These are phyloP conservation scores for Meyerozyma athensensis DNA, from an alignment of 1,139 yeast species.

Conservation along the genomic window DNA sequence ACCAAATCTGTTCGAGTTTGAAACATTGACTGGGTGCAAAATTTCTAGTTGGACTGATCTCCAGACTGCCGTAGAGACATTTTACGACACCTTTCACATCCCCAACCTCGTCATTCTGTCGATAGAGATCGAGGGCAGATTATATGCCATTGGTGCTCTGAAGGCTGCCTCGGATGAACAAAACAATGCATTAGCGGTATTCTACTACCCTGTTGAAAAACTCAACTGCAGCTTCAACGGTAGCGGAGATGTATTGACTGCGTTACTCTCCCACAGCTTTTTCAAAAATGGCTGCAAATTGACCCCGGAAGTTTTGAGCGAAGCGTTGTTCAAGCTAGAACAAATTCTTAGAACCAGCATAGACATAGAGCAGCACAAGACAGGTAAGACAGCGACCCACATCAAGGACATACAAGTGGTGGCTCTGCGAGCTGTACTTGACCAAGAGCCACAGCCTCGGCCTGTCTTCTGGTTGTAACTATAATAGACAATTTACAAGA, in stretches of 20 bases:
- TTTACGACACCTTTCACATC: conserved; percentile 19
- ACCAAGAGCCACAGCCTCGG: background rate
- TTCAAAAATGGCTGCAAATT: conserved; percentile 18
- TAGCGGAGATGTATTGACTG: conserved; percentile 44
- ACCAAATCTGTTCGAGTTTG: conserved; percentile 41
- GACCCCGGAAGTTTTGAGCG: conserved; percentile 23
- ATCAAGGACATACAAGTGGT: conserved; percentile 3
- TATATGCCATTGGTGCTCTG: conserved; percentile 33
- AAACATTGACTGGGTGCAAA: conserved; percentile 22
- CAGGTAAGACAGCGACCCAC: background rate
- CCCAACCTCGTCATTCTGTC: conserved; percentile 34
- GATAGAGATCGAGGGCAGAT: conserved; percentile 22
- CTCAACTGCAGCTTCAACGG: conserved; percentile 39
- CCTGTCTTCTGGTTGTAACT: background rate
- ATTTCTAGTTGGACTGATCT: conserved; percentile 21
- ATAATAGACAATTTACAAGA: background rate
- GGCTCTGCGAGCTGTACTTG: conserved; percentile 1
- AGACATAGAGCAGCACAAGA: conserved; percentile 17
- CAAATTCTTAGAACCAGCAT: conserved; percentile 27
- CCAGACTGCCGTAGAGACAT: conserved; percentile 17
- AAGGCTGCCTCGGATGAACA: conserved; percentile 2
- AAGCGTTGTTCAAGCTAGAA: conserved; percentile 25
- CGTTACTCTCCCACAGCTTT: conserved; percentile 32
- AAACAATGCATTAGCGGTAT: conserved; percentile 10
- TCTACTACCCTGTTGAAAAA: conserved; percentile 27